Base-by-base conservation (phyloP, 1,139 yeast species). In the Lodderomyces pseudojiufengensis region DNA sequence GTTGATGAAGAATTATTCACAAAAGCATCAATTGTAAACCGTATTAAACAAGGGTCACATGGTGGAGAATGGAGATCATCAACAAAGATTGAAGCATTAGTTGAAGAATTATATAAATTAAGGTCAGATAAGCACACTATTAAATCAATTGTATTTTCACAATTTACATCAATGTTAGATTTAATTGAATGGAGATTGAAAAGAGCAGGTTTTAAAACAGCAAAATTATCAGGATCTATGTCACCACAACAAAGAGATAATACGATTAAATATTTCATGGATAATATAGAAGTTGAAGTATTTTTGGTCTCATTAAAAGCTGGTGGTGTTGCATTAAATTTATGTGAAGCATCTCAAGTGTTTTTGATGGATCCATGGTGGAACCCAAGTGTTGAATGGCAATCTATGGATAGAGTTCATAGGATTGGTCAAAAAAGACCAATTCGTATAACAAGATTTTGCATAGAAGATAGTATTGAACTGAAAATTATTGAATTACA, bases 311-410 rank as follows among this genome's bases (percentile, higher is more conserved):
- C 97, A 21, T 71, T 94, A 49, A 92, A 92, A 54, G 98, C 99
- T 0, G 99, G 99, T 47, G 98, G 98, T 61, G 98, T 92, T 25
- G 98, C 98, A 0, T 71, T 92, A 47, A 92, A 92, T 56, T 70
- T 92, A 48, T 90, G 97, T 52, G 98, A 94, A 55, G 98, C 98
- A 0, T 87, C 95, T 1, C 97, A 90, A 49, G 97, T 92, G 27
- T 92, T 92, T 49, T 71, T 92, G 34, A 71, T 92, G 70, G 98
- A 92, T 52, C 97, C 97, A 20, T 92, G 98, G 97, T 92, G 97
- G 97, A 92, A 92, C 54, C 97, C 97, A 1, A 84, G 95, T 50
- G 95, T 88, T 4, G 97, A 92, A 59, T 92, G 97, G 90, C 98
- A 92, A 58, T 84, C 95, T 33, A 95, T 95, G 65, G 99, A 94